Conservation (phyloP, 441 rosid genomes). For the Adansonia grandidieri region DNA sequence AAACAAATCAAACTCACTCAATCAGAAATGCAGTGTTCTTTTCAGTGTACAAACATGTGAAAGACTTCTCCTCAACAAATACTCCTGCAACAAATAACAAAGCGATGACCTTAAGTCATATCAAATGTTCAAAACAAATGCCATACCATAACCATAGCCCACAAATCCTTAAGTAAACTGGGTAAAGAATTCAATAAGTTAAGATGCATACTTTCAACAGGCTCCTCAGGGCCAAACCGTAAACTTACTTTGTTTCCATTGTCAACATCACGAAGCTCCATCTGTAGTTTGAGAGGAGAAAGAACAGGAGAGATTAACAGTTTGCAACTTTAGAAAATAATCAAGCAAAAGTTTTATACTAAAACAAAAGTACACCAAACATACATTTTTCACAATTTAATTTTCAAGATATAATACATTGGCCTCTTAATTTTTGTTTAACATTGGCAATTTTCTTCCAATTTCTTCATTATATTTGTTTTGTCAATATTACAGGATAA, state of each 20-base stretch:
- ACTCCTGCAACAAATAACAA: slow-evolving; percentile 57
- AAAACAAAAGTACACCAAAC: background rate
- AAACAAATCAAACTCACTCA: slow-evolving; percentile 60
- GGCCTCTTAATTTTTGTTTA: background rate
- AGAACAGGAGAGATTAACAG: background rate
- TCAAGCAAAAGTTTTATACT: background rate
- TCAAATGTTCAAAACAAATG: background rate
- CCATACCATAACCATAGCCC: background rate
- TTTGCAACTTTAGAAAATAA: background rate
- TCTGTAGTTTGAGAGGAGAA: slow-evolving; percentile 37
- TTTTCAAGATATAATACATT: background rate
- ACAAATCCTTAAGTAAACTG: slow-evolving; percentile 12
- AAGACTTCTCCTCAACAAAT: slow-evolving; percentile 79
- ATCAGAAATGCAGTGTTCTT: slow-evolving; percentile 63
- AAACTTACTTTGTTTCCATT: slow-evolving; percentile 78
- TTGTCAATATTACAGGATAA: slow-evolving; percentile 8
- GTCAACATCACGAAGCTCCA: slow-evolving; percentile 94
- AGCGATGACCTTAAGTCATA: background rate
- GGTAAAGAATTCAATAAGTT: slow-evolving; percentile 12
- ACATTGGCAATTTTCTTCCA: background rate
- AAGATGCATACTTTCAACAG: slow-evolving; percentile 76
- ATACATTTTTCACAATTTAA: background rate
- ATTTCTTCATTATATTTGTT: background rate
- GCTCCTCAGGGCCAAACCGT: slow-evolving; percentile 86
- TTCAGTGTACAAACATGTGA: slow-evolving; percentile 79